Base-by-base conservation (phyloP, 2,329 filamentous ascomycete genomes). In the Colletotrichum australisinense region DNA sequence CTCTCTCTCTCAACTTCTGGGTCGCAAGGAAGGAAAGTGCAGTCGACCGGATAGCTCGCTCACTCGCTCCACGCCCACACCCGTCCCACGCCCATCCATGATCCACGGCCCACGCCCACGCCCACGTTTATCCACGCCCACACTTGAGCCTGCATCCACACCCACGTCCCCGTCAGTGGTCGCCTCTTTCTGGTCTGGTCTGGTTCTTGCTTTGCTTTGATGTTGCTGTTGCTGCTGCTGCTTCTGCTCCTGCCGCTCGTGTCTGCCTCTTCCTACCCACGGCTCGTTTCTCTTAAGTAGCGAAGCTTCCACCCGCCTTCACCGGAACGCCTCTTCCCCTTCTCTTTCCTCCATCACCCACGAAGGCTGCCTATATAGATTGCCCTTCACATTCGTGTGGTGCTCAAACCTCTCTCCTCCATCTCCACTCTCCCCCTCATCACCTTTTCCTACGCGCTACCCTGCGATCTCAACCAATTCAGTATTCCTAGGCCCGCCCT, bases 261-360 rank as follows among this genome's bases (percentile, higher is more conserved):
- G 30, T 64, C 28, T 52, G 42, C 42, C 35, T 49, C 57, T 32
- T 67, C 64, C 53, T 60, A 57, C 63, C 26, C 38, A 70, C 72
- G 64, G 63, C 58, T 46, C 63, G 59, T 65, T 73, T 56, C 70
- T 74, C 65, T 76, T 73, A 75, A 75, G 69, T 65, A 74, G 72
- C 52, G 69, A 70, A 70, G 69, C 73, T 73, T 67, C 73, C 74
- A 58, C 73, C 72, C 73, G 56, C 60, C 59, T 67, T n/a, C 11
- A 24, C 35, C 57, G 12, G 57, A 56, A 30, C 28, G 42, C 14
- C 67, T 58, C 63, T 67, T 73, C 63, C 63, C 69, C 72, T 74
- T 60, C 69, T 55, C 72, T 74, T 76, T 75, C 64, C 71, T 73
- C 71, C 75, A 74, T 77, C 75, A 75, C 75, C 75, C 76, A 76